These are phyloP conservation scores for Nepenthes alata DNA, from an alignment of 179 eudicot genomes.

Conservation along the genomic window DNA sequence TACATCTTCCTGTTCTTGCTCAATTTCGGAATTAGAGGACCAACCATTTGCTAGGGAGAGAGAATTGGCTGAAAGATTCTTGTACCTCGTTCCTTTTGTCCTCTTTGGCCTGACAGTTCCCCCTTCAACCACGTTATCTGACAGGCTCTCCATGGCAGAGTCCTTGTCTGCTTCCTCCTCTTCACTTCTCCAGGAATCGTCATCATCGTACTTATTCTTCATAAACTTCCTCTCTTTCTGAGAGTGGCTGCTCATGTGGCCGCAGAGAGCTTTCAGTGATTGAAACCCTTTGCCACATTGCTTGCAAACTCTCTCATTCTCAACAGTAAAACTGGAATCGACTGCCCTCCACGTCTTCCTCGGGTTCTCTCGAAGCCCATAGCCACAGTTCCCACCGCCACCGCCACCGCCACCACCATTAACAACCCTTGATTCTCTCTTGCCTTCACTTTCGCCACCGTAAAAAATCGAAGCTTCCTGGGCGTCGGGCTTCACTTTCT, in stretches of 20 bases:
- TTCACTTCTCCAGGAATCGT: neutral
- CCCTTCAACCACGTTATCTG: constrained; percentile 6
- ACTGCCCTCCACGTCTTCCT: constrained; percentile 67
- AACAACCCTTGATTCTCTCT: constrained; percentile 2
- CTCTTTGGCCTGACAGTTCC: constrained; percentile 11
- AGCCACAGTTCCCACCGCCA: constrained; percentile 19
- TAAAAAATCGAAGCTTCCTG: constrained; percentile 9
- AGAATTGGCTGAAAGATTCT: constrained; percentile 15
- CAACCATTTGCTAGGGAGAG: constrained; percentile 19
- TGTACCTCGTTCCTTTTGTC: constrained; percentile 20
- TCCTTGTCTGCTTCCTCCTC: constrained; percentile 4
- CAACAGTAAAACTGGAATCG: constrained; percentile 4
- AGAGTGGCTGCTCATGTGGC: constrained; percentile 90
- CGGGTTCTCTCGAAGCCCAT: constrained; percentile 63
- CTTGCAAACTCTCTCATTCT: constrained; percentile 38
- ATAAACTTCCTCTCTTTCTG: constrained; percentile 27
- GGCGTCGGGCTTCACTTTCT: neutral
- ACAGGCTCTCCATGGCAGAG: constrained; percentile 16
- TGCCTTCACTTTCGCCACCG: constrained; percentile 3
- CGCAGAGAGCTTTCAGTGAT: constrained; percentile 82
- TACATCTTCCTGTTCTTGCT: constrained; percentile 70
- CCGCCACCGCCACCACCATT: constrained; percentile 1
- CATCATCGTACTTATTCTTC: neutral
- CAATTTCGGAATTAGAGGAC: constrained; percentile 49
- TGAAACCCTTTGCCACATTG: constrained; percentile 80